A percentile compares a stretch with the other conserved stretches of the same genome.
Evolutionary conservation across 768 basidiomycete species (phyloP).

Genomic region (Pleurotus eryngii): DNA sequence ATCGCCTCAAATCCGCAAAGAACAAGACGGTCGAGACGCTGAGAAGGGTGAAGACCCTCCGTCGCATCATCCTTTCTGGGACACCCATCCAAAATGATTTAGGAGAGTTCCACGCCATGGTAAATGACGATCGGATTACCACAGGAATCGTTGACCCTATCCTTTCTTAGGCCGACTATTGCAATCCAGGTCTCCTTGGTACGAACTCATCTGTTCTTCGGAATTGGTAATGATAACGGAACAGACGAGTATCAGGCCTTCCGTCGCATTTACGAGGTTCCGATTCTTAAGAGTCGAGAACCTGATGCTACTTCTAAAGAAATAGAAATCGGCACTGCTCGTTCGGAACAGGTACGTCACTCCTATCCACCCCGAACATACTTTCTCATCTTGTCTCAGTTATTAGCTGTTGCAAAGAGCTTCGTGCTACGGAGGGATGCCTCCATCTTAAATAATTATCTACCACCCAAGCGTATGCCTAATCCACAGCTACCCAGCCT

Average conservation of each 20-base stretch:
- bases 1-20: constrained; percentile 87
- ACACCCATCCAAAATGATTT: constrained; percentile 98
- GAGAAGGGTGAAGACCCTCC: constrained; percentile 65
- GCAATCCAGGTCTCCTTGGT: constrained; percentile 91
- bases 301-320: constrained; percentile 73
- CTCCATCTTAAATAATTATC: constrained; percentile 71
- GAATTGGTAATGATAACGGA: neutral
- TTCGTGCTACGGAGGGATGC: constrained; percentile 92
- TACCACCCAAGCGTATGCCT: constrained; percentile 86
- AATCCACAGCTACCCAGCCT: neutral
- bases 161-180: constrained; percentile 75
- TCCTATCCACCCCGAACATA: neutral
- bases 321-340: constrained; percentile 72
- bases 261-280: constrained; percentile 78
- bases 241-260: constrained; percentile 76
- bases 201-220: constrained; percentile 8
- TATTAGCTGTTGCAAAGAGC: constrained; percentile 70
- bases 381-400: constrained; percentile 32
- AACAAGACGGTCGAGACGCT: constrained; percentile 91
- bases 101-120: constrained; percentile 95
- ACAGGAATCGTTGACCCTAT: neutral
- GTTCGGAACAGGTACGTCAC: constrained; percentile 63
- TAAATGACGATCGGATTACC: constrained; percentile 21
- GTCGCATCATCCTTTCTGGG: constrained; percentile 88
- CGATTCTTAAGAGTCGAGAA: constrained; percentile 82